Base-by-base conservation (phyloP, 1,139 yeast species). In the Barnettozyma hawaiiensis region DNA sequence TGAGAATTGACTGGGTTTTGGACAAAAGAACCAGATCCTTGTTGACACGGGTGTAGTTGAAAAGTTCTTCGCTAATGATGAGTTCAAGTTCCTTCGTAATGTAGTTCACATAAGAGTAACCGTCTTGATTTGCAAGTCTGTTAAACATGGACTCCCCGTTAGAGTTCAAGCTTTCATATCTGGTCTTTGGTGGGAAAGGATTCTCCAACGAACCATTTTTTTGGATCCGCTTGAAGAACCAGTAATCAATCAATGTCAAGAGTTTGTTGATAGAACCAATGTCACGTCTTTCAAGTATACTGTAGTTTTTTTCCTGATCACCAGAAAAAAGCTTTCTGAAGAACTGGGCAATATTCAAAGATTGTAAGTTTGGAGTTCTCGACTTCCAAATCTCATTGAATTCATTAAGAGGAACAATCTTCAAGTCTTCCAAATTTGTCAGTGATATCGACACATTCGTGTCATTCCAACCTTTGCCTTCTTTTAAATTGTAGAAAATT, bases 331-430 rank as follows among this genome's bases (percentile, higher is more conserved):
- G 41, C 6, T 44, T 41, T 40, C 44, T 41, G 39, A 52, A 50
- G 26, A 52, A 46, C 20, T 43, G 44, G 26, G 51, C 47, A 11
- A 43, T 31, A 27, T 34, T 39, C 12, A 50, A 24, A n/a, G 42
- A 46, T 15, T 46, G 48, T 40, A 50, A 31, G 7, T 49, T 43
- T 10, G 54, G 54, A 16, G 46, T 43, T 26, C 46, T 51, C 15
- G 50, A 41, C 21, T 45, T 48, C 54, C 55, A 52, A 15, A 52
- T 42, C 39, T 51, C 53, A 35, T 52, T 50, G 24, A 52, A 28
- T 21, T 52, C 56, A 7, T 43, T 16, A 3, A 49, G 24, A 5
- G 56, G 55, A 2, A 52, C 45, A 4, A 35, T 29, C 34, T 50
- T 47, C n/a, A 50, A 20, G 23, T 51, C 46, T 7, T 40, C 39